Evolutionary conservation across 2,329 filamentous ascomycete species (phyloP), one percentile per base, ranked within the genome.

Genomic region (Apiospora phragmitis): DNA sequence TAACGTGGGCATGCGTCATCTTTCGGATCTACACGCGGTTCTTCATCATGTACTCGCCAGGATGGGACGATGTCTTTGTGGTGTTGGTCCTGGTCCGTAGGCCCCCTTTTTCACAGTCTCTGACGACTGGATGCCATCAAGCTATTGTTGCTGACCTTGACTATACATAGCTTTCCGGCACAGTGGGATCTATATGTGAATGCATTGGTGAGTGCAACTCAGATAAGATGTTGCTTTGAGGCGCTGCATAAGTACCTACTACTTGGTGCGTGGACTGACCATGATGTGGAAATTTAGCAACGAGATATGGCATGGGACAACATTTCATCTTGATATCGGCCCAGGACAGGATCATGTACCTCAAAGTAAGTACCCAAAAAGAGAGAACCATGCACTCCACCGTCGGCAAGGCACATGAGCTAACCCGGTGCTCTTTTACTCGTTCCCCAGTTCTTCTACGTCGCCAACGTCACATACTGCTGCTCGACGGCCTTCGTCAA

Each of bases 401-500:
- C 59, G 41, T 43, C 45, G 26, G n/a, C 4, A 41, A 7, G 21
- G 24, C 29, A 11, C 24, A 29, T 6, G 9, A 51, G 11, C 47
- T 3, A 38, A 32, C 26, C 4, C 29, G 29, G 11, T n/a, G 35
- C 32, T 47, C n/a, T n/a, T n/a, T n/a, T 8, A 43, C 41, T 29
- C 12, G n/a, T 5, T 24, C 1, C 3, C 62, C n/a, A 78, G 75
- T 65, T 69, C 21, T 75, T 76, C 45, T 79, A 79, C 67, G 67
- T 76, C 21, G 65, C 69, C n/a, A 76, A 75, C 43, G 75, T 72
- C 3, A 70, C 72, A 3, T 77, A 77, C 71, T 73, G 71, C 32
- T 71, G 75, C n/a, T 75, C 76, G 42, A 74, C 75, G 11, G 70
- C 73, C 3, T 65, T 78, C 3, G 75, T 79, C 49, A 79, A 79